phyloP scores from a whole-genome alignment of 139 green algal genomes.

The Chlamydomonas sp. region DNA sequence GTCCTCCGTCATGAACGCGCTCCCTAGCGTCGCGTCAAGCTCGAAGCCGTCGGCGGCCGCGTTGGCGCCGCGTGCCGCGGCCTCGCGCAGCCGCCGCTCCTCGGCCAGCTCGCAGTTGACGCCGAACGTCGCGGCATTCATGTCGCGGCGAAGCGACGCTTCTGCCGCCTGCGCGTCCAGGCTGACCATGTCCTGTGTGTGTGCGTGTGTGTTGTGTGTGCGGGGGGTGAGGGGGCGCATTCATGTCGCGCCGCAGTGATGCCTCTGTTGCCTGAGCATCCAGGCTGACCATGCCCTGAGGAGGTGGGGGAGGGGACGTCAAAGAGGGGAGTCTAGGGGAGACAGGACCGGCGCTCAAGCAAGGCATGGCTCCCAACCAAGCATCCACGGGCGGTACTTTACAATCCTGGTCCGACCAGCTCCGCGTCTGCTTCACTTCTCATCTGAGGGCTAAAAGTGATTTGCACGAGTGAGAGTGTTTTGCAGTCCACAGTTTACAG shows the following conservation, averaged over 20 bases:
- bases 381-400: no score
- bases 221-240: no score
- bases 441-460: no score
- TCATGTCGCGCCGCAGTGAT: constrained; percentile 22
- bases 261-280: constrained; percentile 25
- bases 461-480: no score
- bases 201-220: no score
- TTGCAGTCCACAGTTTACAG: no score
- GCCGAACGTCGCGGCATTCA: constrained; percentile 22
- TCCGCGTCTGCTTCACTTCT: no score
- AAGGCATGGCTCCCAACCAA: no score
- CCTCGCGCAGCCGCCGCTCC: constrained; percentile 24
- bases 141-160: constrained; percentile 18
- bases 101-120: constrained; percentile 36
- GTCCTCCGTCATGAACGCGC: constrained; percentile 41
- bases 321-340: no score
- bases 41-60: constrained; percentile 32
- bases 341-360: not conserved
- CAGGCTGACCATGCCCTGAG: constrained; percentile 35
- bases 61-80: constrained; percentile 9
- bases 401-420: no score
- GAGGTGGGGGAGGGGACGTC: no score
- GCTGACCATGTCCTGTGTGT: constrained; percentile 38
- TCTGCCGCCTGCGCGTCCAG: constrained; percentile 25
- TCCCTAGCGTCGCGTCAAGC: constrained; percentile 31